Conservation (phyloP, 345 rosid genomes). For the Salix exigua region DNA sequence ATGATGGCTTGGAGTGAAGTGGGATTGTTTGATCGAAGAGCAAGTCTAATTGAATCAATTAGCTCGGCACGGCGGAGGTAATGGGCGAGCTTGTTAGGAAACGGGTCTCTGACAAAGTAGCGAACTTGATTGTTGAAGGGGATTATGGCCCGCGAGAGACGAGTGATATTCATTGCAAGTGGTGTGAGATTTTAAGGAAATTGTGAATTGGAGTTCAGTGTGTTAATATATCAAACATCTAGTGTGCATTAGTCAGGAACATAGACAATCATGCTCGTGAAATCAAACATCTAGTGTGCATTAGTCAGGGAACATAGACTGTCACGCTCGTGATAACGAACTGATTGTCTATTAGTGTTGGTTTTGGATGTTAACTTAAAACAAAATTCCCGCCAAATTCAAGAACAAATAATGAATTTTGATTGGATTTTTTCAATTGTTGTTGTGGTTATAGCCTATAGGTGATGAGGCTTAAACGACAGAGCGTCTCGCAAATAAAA, state of each 20-base stretch:
- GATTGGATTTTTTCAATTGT: too few relatives aligned
- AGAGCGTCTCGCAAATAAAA: too few relatives aligned
- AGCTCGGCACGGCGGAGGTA: conserved; percentile 68
- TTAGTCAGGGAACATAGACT: background rate
- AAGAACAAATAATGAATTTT: too few relatives aligned
- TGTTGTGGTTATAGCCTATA: too few relatives aligned
- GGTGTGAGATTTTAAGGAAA: background rate
- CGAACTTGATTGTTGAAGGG: conserved; percentile 37
- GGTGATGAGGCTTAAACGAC: too few relatives aligned
- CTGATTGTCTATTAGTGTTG: too few relatives aligned
- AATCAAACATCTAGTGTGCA: conserved; percentile 34
- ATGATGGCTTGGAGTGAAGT: conserved; percentile 31
- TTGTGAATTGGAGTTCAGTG: background rate
- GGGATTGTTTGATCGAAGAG: conserved; percentile 54
- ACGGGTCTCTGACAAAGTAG: conserved; percentile 58
- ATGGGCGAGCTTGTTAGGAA: conserved; percentile 65
- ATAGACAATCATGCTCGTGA: too few relatives aligned
- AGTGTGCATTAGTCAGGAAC: conserved; percentile 3
- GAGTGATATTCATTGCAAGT: conserved; percentile 35
- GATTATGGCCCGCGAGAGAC: conserved; percentile 22
- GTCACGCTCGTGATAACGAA: too few relatives aligned
- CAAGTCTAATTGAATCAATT: conserved; percentile 66
- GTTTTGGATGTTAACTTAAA: too few relatives aligned
- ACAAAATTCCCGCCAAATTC: too few relatives aligned
- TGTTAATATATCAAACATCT: conserved; percentile 34